Evolutionary conservation across 805 yeast genomes (phyloP), one percentile per base, ranked within the genome.

Genomic region (Wickerhamiella sergipiensis): DNA sequence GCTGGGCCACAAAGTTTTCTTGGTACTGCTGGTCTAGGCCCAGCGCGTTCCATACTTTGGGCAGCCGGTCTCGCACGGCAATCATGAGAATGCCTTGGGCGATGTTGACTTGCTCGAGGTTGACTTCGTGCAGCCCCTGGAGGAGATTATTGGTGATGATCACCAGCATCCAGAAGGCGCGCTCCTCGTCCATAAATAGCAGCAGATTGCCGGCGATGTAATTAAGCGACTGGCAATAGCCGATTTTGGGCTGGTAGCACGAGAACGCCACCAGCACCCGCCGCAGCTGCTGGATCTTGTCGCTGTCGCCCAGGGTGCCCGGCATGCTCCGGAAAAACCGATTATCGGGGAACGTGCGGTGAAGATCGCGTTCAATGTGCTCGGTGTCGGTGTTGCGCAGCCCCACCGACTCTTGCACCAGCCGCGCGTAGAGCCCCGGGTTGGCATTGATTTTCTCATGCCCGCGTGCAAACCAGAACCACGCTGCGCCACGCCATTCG

Each of bases 401-500:
- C 33, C 68, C 70, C 31, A 63, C 57, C 0, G 90, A 79, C 56
- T 80, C 79, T 13, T 67, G 69, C 39, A 86, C 80, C 29, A 90
- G 71, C 53, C 72, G 70, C 45, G 80, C 85, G 64, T 89, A 92
- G 2, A 85, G 74, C 1, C 95, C 95, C 15, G 69, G 70, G 61
- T 89, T 79, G 40, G 79, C 78, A 57, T 76, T 79, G 51, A 87
- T 66, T 57, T 74, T 75, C 49, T 85, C 92, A 50, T 80, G 75
- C 2, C 97, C 98, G 23, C 81, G 80, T 8, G 95, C 95, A 65
- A 85, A 90, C 70, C 80, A 82, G 74, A 92, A 90, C 98, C 98
- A 90, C 0, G 97, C 96, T 57, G 78, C 77, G 1, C 98, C 98
- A 57, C 98, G 72, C 97, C 96, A 90, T 63, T 87, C 96, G 0